These are phyloP conservation scores for Meredithiella fracta DNA, from an alignment of 2,329 filamentous ascomycete genomes.

Conservation along the genomic window DNA sequence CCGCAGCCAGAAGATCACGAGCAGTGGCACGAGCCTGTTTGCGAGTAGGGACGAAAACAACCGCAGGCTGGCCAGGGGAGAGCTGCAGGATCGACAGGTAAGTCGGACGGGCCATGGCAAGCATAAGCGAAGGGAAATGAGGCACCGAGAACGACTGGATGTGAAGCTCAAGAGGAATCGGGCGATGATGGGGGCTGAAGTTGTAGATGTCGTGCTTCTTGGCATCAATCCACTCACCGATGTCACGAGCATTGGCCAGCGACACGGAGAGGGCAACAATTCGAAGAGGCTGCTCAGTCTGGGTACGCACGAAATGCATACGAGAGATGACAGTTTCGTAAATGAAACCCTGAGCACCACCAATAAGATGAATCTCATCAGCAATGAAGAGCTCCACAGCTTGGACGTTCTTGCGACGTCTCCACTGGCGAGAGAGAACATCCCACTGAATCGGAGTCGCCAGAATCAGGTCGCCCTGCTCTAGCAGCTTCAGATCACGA, in stretches of 20 bases:
- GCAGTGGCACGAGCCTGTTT: constrained; percentile 86
- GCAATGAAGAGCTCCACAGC: constrained; percentile 82
- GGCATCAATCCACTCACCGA: constrained; percentile 95
- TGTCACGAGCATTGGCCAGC: constrained; percentile 77
- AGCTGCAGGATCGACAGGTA: constrained; percentile 80
- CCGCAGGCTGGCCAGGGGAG: constrained; percentile 73
- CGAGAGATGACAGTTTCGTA: constrained; percentile 96
- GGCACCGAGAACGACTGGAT: constrained; percentile 92
- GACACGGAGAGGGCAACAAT: constrained; percentile 85
- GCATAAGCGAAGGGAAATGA: constrained; percentile 94
- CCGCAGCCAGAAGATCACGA: constrained; percentile 73
- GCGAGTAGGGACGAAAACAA: constrained; percentile 81
- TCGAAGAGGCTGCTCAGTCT: constrained; percentile 69
- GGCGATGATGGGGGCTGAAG: constrained; percentile 83
- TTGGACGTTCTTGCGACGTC: constrained; percentile 87
- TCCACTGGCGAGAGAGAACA: constrained; percentile 88
- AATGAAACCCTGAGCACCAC: constrained; percentile 68
- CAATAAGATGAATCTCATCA: constrained; percentile 87
- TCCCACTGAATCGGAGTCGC: constrained; percentile 95
- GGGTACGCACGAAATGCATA: constrained; percentile 88
- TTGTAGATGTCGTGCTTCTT: constrained; percentile 98
- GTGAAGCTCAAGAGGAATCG: constrained; percentile 79
- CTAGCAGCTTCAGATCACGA: constrained; percentile 74
- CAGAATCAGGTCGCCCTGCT: constrained; percentile 73
- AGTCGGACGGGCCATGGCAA: constrained; percentile 91